A percentile compares a stretch with the other conserved stretches of the same genome.
phyloP scores from a whole-genome alignment of 768 basidiomycete genomes.

The Boletus barrowsii region DNA sequence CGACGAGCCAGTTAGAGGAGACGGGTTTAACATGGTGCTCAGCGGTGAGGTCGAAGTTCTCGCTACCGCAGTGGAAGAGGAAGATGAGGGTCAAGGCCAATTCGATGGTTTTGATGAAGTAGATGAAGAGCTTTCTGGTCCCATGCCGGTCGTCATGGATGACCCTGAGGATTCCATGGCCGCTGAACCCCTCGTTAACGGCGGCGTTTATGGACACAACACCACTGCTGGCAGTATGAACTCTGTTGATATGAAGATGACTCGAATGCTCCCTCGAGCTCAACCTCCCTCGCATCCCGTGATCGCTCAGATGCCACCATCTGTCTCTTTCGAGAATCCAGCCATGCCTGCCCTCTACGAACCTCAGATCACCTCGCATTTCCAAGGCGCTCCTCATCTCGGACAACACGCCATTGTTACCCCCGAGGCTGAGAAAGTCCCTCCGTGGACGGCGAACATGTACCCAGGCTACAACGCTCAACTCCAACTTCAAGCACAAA shows the following conservation, averaged over 20 bases:
- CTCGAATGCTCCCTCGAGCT: conserved; percentile 24
- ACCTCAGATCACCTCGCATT: conserved; percentile 34
- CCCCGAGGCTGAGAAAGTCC: conserved; percentile 27
- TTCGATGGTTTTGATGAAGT: conserved; percentile 40
- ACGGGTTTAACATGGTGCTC: conserved; percentile 70
- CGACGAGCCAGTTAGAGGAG: conserved; percentile 70
- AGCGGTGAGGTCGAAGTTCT: conserved; percentile 70
- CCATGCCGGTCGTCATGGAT: conserved; percentile 26
- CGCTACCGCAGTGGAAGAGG: conserved; percentile 49
- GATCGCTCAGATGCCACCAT: conserved; percentile 42
- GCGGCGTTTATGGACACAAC: conserved; percentile 30
- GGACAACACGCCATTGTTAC: conserved; percentile 19
- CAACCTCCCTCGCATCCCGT: conserved; percentile 35
- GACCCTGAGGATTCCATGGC: conserved; percentile 31
- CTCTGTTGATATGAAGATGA: conserved; percentile 24
- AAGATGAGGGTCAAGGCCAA: conserved; percentile 43
- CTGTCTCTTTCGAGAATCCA: conserved; percentile 52
- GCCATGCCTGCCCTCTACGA: conserved; percentile 46
- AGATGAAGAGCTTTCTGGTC: conserved; percentile 37
- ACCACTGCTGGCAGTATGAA: conserved; percentile 31
- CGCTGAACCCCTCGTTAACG: conserved; percentile 31
- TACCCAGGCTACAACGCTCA: conserved; percentile 26
- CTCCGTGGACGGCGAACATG: conserved; percentile 31
- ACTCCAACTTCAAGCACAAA: conserved; percentile 32
- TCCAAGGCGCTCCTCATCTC: conserved; percentile 16